phyloP scores from a whole-genome alignment of 768 basidiomycete species.

The Leccinum longicurvipes region DNA sequence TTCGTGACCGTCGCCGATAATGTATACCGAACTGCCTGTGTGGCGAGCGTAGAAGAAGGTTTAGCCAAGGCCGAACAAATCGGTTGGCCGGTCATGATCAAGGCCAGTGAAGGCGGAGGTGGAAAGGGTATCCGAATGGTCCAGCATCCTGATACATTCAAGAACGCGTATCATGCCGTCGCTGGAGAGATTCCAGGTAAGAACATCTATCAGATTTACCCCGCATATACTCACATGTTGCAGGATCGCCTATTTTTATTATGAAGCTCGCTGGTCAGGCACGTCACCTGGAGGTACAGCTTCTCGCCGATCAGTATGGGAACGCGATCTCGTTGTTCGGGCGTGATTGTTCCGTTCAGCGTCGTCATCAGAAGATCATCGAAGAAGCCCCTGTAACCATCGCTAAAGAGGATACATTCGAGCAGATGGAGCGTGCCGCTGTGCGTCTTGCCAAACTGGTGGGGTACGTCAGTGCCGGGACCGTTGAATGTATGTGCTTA shows the following conservation, averaged over 20 bases:
- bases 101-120: slow-evolving; percentile 98
- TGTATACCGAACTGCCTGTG: slow-evolving; percentile 85
- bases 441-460: slow-evolving; percentile 98
- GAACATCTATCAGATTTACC: slow-evolving; percentile 14
- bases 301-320: slow-evolving; percentile 98
- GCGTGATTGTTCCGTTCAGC: slow-evolving; percentile 98
- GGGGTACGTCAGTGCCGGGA: slow-evolving; percentile 98
- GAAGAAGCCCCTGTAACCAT: slow-evolving; percentile 99
- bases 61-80: slow-evolving; percentile 79
- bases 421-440: slow-evolving; percentile 99
- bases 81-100: slow-evolving; percentile 99
- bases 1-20: slow-evolving; percentile 94
- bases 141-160: slow-evolving; percentile 80
- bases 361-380: slow-evolving; percentile 99
- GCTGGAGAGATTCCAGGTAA: slow-evolving; percentile 94
- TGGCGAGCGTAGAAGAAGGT: slow-evolving; percentile 85
- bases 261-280: slow-evolving; percentile 99
- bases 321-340: slow-evolving; percentile 99
- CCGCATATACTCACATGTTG: slow-evolving; percentile 5
- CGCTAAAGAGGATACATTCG: slow-evolving; percentile 86
- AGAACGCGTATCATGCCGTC: slow-evolving; percentile 92
- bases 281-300: slow-evolving; percentile 96
- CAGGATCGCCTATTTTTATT: slow-evolving; percentile 97
- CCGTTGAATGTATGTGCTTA: slow-evolving; percentile 77
- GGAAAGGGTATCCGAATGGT: slow-evolving; percentile 99